Conservation (phyloP, 306 rosid genomes). For the Myrica gale region DNA sequence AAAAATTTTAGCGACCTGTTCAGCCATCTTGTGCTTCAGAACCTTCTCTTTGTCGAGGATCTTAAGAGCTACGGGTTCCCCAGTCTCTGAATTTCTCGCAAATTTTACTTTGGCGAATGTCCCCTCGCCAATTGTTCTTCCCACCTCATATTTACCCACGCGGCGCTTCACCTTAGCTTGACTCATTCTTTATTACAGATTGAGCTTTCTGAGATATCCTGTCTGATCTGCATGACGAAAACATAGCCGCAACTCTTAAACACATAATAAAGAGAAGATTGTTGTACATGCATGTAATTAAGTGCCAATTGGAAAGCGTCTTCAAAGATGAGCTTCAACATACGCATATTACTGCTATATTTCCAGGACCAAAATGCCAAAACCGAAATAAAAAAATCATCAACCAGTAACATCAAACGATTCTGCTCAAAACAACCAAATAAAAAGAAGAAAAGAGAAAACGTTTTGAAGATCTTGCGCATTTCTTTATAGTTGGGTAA, state of each 20-base stretch:
- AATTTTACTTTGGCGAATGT: conserved; percentile 95
- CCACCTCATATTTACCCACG: conserved; percentile 90
- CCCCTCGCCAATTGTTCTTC: conserved; percentile 98
- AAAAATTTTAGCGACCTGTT: conserved; percentile 54
- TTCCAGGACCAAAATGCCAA: not conserved
- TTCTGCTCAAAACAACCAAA: not conserved
- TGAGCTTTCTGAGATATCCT: conserved; percentile 20
- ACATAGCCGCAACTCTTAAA: not conserved
- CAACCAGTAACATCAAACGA: not conserved
- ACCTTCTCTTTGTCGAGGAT: conserved; percentile 96
- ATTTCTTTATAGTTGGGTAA: not conserved
- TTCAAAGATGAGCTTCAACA: not conserved
- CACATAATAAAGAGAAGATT: not conserved
- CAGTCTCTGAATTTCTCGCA: conserved; percentile 78
- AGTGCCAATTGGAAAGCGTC: too few relatives aligned
- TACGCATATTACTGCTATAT: not conserved
- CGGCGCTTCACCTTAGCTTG: conserved; percentile 82
- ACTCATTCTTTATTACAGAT: conserved; percentile 50
- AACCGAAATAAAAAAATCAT: not conserved
- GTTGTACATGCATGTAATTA: not conserved
- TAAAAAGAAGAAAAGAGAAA: not conserved
- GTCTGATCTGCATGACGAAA: conserved; percentile 34
- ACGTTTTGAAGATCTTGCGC: not conserved
- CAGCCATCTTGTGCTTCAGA: conserved; percentile 98
- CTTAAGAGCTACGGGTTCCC: conserved; percentile 78